Evolutionary conservation across 1,284 basidiomycete species (phyloP), one percentile per base, ranked within the genome.

Genomic region (Rhodotorula mucilaginosa): DNA sequence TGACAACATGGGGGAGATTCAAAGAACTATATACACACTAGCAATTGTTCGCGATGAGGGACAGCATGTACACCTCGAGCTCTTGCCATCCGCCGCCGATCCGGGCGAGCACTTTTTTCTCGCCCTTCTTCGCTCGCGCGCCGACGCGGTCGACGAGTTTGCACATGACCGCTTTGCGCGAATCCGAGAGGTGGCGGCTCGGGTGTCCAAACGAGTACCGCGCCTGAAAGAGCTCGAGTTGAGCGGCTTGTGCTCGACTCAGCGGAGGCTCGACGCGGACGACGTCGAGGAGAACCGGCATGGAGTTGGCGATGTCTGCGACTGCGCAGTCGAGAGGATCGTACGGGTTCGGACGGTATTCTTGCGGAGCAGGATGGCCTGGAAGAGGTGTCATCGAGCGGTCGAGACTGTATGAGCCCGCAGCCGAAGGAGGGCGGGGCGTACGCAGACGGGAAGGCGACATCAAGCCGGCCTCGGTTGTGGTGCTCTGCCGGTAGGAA

Each of bases 61-160:
- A 39, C 26, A 73, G 26, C 69, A 74, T 70, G 29, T 91, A 93
- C 76, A 89, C 82, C 77, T 87, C 87, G 72, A 94, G 83, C 81
- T 93, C 91, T 79, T 92, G 90, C 92, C 91, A 94, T 56, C 91
- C 91, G 89, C 81, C 64, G 67, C 90, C 90, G 67, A 92, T 88
- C 72, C 90, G 87, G 81, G 88, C 90, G 88, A 93, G 89, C 39
- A 93, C 91, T 81, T 91, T 92, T 85, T 89, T 90, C 68, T 86
- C 87, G 76, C 83, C 77, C 47, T 73, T 86, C 68, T 80, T 81
- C 65, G 78, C 78, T 67, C 83, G 79, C 65, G 83, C 83, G 29
- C 84, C 81, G 58, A 83, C 80, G 65, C 84, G 83, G 79, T 87
- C 90, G 59, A 92, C 90, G 80, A 95, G 82, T 76, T 90, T 88